Evolutionary conservation across 2,329 filamentous ascomycete genomes (phyloP), one percentile per base, ranked within the genome.

Genomic region (Ceratocystiopsis brevicomis): DNA sequence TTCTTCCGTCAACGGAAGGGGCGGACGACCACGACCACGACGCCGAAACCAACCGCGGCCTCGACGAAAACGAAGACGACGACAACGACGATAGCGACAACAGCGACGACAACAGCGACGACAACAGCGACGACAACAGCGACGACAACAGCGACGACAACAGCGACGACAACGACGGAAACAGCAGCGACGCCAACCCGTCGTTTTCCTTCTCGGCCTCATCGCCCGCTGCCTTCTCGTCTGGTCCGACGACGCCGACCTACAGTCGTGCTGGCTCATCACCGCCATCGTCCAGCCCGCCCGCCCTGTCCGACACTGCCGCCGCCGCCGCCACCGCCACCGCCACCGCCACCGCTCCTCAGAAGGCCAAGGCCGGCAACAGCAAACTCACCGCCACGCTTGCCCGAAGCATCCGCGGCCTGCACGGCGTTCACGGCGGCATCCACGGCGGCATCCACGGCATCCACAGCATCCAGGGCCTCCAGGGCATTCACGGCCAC

Each of bases 181-280:
- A 37, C 37, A 46, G 32, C 41, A 46, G 44, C 42, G 59, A 65
- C 59, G 62, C 64, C 59, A 61, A 69, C 52, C 61, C 61, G 40
- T 59, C 61, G 53, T 63, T 67, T 50, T 71, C 70, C 54, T 71
- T 72, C 56, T 64, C 65, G 42, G 59, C 60, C 41, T 55, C 60
- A 44, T 61, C 61, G 45, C 54, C 59, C 44, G 46, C 46, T 25
- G 54, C 57, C 49, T 49, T 21, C 21, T 21, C 45, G 4, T 57
- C 59, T 38, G 56, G 60, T 45, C 53, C 59, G 49, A 55, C 59
- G 47, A 60, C 59, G 18, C 61, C 62, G 41, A 57, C 56, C 48
- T 67, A 57, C 60, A 53, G 57, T 41, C 61, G 59, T 44, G 54
- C 49, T 55, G 65, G 60, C 54, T 68, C 61, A 25, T 52, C 42